These are phyloP conservation scores for Trichoderma koningii DNA, from an alignment of 2,329 filamentous ascomycete species.

Conservation along the genomic window DNA sequence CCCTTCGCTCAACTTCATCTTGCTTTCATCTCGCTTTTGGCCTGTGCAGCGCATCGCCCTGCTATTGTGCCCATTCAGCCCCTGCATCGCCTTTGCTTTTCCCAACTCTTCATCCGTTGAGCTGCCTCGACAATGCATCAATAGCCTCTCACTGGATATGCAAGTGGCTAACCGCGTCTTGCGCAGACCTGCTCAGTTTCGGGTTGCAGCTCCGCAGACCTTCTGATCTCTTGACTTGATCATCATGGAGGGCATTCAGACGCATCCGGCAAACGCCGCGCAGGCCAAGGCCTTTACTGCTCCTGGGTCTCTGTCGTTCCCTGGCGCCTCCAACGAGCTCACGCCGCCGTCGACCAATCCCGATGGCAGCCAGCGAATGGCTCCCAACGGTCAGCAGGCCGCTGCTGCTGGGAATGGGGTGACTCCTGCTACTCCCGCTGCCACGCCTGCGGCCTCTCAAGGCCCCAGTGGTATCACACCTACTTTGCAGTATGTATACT, in stretches of 20 bases:
- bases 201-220: slow-evolving; percentile 23
- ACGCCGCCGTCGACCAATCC: slow-evolving; percentile 76
- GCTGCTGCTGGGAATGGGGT: slow-evolving; percentile 71
- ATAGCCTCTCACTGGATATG: neutral
- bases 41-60: slow-evolving; percentile 3
- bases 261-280: slow-evolving; percentile 85
- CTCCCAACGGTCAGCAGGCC: slow-evolving; percentile 55
- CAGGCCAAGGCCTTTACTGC: slow-evolving; percentile 97
- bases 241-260: slow-evolving; percentile 92
- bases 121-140: slow-evolving; percentile 1
- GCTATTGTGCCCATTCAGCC: slow-evolving; percentile 5
- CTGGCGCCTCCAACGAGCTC: slow-evolving; percentile 78
- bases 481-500: slow-evolving; percentile 90
- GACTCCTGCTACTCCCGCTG: slow-evolving; percentile 86
- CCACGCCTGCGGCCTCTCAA: slow-evolving; percentile 80
- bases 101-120: slow-evolving; percentile 8
- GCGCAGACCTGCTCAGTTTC: slow-evolving; percentile 41
- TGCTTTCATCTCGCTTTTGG: slow-evolving; percentile 31
- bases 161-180: slow-evolving; percentile 34
- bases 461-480: slow-evolving; percentile 88
- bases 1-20: slow-evolving; percentile 31
- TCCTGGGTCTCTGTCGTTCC: slow-evolving; percentile 88
- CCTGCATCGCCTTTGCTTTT: slow-evolving; percentile 5
- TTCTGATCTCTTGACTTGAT: slow-evolving; percentile 41
- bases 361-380: slow-evolving; percentile 48